Evolutionary conservation across 1,139 yeast genomes (phyloP), one percentile per base, ranked within the genome.

Genomic region (Yamadazyma songkhlaensis): DNA sequence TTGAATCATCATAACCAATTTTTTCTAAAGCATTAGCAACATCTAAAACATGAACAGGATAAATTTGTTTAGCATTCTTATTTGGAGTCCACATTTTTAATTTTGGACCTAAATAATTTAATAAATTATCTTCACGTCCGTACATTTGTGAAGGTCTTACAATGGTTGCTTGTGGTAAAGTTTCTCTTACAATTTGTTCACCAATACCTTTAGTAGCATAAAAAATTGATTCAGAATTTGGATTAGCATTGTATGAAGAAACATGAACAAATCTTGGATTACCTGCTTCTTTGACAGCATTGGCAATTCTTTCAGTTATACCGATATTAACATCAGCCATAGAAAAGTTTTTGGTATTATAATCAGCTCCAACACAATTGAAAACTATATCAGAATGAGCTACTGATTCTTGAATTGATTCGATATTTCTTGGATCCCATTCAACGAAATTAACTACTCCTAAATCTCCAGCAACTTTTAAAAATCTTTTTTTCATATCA

Each of bases 361-460:
- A 80, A 57, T 84, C 88, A 31, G 85, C 78, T 36, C 96, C 96
- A 45, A 87, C 73, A 60, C 87, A 72, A 65, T 87, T 87, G 67
- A 71, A 81, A 9, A 87, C 96, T 42, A 87, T 83, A 57, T 87
- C 95, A 4, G 94, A 82, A 62, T 84, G 81, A 47, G 83, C 83
- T 36, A 87, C 89, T 8, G 88, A 70, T 50, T 84, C 89, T 59
- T 84, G 83, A 51, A 87, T 82, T 11, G 89, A 80, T 57, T 82
- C 68, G 51, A 84, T 51, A 64, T 87, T 87, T 61, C 96, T 75
- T 47, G 88, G 67, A 59, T 87, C 96, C 56, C 85, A 81, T 62
- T 87, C 96, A 48, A 85, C 79, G 60, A 81, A 83, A 64, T 84
- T 84, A 38, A 87, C 89, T 35, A 87, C 95, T 20, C 96, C 96